Conservation (phyloP, 352 stramenopile genomes). For the Aphanomyces invadans region DNA sequence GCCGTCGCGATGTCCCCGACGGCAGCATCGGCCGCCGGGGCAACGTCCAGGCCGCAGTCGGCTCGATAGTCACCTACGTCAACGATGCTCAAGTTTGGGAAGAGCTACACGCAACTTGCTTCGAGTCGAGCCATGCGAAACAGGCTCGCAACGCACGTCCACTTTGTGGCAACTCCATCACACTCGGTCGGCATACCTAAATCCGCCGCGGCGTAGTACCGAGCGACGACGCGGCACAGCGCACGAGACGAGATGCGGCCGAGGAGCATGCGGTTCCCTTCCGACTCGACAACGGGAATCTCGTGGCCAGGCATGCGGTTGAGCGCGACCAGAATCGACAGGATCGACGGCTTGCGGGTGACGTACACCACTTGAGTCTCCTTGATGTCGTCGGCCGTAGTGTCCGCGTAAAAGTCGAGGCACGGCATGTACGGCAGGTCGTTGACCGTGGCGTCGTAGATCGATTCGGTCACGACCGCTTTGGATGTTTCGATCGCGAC, state of each 20-base stretch:
- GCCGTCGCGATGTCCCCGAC: too few species aligned
- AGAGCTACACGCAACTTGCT: neutral
- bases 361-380: slow-evolving; percentile 66
- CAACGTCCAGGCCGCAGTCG: neutral
- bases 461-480: slow-evolving; percentile 47
- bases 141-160: too few species aligned
- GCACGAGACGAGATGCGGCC: slow-evolving; percentile 46
- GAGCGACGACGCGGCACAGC: slow-evolving; percentile 1
- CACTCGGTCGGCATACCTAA: too few species aligned
- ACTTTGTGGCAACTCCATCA: too few species aligned
- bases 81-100: neutral
- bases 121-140: too few species aligned
- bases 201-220: slow-evolving; percentile 4
- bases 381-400: slow-evolving; percentile 56
- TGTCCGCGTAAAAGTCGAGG: slow-evolving; percentile 55
- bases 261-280: slow-evolving; percentile 63
- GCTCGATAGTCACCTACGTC: neutral
- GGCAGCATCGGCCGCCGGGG: neutral
- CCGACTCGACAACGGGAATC: slow-evolving; percentile 66
- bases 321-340: slow-evolving; percentile 59
- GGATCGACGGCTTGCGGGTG: slow-evolving; percentile 56
- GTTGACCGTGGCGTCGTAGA: slow-evolving; percentile 78
- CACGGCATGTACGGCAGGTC: slow-evolving; percentile 73
- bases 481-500: slow-evolving; percentile 56
- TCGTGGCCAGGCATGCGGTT: slow-evolving; percentile 67